Conservation (phyloP, 2,329 filamentous ascomycete species). For the Dactylellina cionopaga region DNA sequence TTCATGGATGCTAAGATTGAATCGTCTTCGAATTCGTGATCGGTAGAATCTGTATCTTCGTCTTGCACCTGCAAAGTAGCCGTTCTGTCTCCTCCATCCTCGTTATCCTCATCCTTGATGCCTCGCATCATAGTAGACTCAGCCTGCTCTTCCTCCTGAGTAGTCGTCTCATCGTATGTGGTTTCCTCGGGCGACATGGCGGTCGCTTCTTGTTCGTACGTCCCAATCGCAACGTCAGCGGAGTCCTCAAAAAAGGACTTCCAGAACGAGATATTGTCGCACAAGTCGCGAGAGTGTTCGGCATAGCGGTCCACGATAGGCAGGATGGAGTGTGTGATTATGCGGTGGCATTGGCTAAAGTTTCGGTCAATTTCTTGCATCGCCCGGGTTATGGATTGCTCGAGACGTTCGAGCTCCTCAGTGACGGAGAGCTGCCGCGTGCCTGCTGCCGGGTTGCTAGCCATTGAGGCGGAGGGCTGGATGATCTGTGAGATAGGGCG, state of each 20-base stretch:
- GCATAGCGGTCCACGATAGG: constrained; percentile 95
- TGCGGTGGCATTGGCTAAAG: constrained; percentile 94
- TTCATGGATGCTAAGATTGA: constrained; percentile 74
- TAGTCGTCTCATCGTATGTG: constrained; percentile 59
- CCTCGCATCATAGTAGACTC: constrained; percentile 40
- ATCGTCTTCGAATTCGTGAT: constrained; percentile 65
- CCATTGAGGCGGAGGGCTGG: constrained; percentile 39
- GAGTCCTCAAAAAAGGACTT: constrained; percentile 99
- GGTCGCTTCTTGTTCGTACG: constrained; percentile 72
- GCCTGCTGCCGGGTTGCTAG: constrained; percentile 10
- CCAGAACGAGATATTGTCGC: constrained; percentile 91
- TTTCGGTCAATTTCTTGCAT: constrained; percentile 99
- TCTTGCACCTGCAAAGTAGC: constrained; percentile 55
- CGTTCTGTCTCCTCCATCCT: constrained; percentile 23
- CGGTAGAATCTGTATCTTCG: constrained; percentile 55
- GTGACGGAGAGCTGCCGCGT: constrained; percentile 74
- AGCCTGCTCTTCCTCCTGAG: constrained; percentile 51
- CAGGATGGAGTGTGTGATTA: constrained; percentile 91
- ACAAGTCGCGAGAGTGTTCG: constrained; percentile 90
- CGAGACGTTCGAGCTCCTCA: constrained; percentile 93
- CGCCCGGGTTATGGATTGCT: constrained; percentile 95
- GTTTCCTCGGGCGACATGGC: constrained; percentile 72
- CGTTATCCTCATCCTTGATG: neutral
- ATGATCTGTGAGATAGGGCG: constrained; percentile 46
- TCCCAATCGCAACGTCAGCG: constrained; percentile 93